Evolutionary conservation across 805 yeast genomes (phyloP), one percentile per base, ranked within the genome.

Genomic region (Kuraishia hungarica): DNA sequence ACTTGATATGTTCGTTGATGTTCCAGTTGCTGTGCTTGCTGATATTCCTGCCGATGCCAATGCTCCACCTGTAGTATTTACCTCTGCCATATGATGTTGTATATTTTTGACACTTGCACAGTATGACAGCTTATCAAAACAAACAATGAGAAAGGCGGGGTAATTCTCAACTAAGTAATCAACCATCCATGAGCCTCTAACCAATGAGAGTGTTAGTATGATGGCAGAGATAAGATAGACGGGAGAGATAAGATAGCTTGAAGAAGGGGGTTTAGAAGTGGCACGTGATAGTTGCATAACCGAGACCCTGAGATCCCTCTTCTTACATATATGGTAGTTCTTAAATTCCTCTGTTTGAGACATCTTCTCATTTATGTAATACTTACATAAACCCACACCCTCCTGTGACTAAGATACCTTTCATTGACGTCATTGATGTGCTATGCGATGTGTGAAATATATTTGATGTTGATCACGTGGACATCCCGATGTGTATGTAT

Each of bases 321-420:
- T n/a, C n/a, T n/a, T n/a, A n/a, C n/a, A n/a, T n/a, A n/a, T n/a
- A n/a, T n/a, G n/a, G n/a, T n/a, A n/a, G n/a, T n/a, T n/a, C n/a
- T n/a, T n/a, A n/a, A n/a, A n/a, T n/a, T n/a, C n/a, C 43, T 13
- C 43, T 35, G 17, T 35, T 35, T 35, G 8, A 2, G 43, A 15
- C 11, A 13, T 35, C 43, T 35, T 35, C 17, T 13, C 15, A 35
- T 6, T 15, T 35, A 4, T 35, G 43, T 13, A 4, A 20, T 51
- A 53, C 55, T 11, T 53, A 53, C 56, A 81, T 75, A 57, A 81
- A 81, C 1, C 86, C 86, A 5, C 81, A 80, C 1, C 83, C 84
- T 6, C 85, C 85, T 7, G 84, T 76, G 4, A 81, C 75, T 29
- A 80, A 64, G 11, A 78, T 60, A 50, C 55, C 51, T 51, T 58